Percentiles rank a stretch among this genome's conserved stretches.
Evolutionary conservation across 805 yeast species (phyloP).

Genomic region (Yamadazyma phyllophila): DNA sequence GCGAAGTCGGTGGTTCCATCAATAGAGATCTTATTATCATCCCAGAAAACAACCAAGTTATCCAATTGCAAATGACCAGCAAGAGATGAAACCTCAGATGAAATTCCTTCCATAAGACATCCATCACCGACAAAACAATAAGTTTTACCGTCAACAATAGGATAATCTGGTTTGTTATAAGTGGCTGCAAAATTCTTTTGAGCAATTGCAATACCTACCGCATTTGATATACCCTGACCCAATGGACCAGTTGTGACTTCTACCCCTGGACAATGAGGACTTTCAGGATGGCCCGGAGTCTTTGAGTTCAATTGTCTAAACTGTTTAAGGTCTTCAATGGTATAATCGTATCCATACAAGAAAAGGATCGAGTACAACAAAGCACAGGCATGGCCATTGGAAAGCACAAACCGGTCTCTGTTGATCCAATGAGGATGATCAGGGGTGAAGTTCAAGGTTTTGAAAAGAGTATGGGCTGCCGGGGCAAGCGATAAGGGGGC

Average conservation of each 20-base stretch:
- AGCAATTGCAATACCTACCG: slow-evolving; percentile 95
- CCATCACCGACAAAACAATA: slow-evolving; percentile 93
- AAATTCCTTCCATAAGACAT: slow-evolving; percentile 96
- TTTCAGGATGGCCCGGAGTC: slow-evolving; percentile 98
- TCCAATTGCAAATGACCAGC: slow-evolving; percentile 96
- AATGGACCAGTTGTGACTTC: slow-evolving; percentile 99
- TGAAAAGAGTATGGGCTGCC: slow-evolving; percentile 84
- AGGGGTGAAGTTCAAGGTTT: slow-evolving; percentile 83
- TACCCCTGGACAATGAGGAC: slow-evolving; percentile 76
- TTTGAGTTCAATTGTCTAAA: slow-evolving; percentile 89
- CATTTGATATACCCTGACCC: slow-evolving; percentile 96
- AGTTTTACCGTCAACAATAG: slow-evolving; percentile 71
- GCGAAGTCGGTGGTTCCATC: slow-evolving; percentile 90
- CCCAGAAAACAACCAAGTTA: slow-evolving; percentile 93
- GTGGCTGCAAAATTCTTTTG: slow-evolving; percentile 89
- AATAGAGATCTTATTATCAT: slow-evolving; percentile 94
- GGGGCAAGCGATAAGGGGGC: slow-evolving; percentile 99
- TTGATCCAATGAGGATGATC: slow-evolving; percentile 88
- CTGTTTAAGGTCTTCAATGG: slow-evolving; percentile 81
- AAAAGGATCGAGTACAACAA: slow-evolving; percentile 81
- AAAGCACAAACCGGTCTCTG: slow-evolving; percentile 92
- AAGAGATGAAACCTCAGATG: slow-evolving; percentile 88
- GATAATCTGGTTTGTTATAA: slow-evolving; percentile 83
- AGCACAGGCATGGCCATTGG: slow-evolving; percentile 97
- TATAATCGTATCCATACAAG: slow-evolving; percentile 76